These are phyloP conservation scores for Fusarium bulbicola DNA, from an alignment of 2,329 filamentous ascomycete species.

Conservation along the genomic window DNA sequence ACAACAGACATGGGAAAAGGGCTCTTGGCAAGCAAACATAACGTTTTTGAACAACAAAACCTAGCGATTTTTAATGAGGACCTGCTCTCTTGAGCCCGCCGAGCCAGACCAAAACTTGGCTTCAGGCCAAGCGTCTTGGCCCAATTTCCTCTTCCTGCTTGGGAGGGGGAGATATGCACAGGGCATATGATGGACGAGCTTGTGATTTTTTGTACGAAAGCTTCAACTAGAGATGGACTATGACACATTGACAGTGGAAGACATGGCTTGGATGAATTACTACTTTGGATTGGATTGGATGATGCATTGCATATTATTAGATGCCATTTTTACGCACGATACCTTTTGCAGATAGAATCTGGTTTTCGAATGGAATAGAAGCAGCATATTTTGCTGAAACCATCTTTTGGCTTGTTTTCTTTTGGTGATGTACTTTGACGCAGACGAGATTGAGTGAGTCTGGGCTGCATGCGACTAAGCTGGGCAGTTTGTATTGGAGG, in stretches of 20 bases:
- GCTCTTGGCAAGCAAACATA: conserved; percentile 35
- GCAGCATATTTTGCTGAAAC: conserved; percentile 2
- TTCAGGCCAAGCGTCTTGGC: conserved; percentile 8
- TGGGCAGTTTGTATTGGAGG: background rate
- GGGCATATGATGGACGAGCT: conserved; percentile 15
- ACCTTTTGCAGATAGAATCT: conserved; percentile 35
- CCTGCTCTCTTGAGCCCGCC: conserved; percentile 32
- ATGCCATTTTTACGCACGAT: conserved; percentile 31
- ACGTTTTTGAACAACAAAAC: conserved; percentile 29
- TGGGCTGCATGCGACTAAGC: background rate
- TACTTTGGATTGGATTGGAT: conserved; percentile 22
- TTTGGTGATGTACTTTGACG: background rate
- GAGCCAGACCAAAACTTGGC: background rate
- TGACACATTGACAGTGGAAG: conserved; percentile 27
- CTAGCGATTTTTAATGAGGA: conserved; percentile 39
- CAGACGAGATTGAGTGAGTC: background rate
- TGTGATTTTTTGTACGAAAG: conserved; percentile 22
- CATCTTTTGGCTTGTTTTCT: background rate
- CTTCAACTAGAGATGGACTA: conserved; percentile 34
- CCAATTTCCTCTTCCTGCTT: background rate
- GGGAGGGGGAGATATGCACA: background rate
- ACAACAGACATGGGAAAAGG: conserved; percentile 7
- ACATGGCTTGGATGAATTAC: conserved; percentile 36
- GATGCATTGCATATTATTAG: conserved; percentile 16
- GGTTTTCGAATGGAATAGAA: conserved; percentile 10